phyloP scores from a whole-genome alignment of 202 grass and related monocot genomes.

The Schoenoplectus triqueter region DNA sequence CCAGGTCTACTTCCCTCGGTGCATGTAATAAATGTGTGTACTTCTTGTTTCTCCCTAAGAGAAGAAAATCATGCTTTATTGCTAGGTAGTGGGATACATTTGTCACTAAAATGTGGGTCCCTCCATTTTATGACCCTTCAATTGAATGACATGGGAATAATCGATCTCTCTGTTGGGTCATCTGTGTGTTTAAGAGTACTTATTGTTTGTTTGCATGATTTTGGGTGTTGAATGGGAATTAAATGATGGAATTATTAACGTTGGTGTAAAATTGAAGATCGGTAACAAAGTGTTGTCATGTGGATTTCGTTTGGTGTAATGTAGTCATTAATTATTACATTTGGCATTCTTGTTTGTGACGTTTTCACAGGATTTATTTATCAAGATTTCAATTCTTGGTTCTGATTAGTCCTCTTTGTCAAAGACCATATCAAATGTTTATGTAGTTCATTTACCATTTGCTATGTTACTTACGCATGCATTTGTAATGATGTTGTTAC shows the following conservation, averaged over 20 bases:
- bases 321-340: not conserved
- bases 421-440: not conserved
- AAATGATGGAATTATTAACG: constrained; percentile 3
- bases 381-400: not conserved
- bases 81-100: not conserved
- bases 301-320: not conserved
- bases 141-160: constrained; percentile 1
- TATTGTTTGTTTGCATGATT: not conserved
- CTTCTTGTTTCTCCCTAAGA: constrained; percentile 9
- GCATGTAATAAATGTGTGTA: constrained; percentile 45
- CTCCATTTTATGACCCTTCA: not conserved
- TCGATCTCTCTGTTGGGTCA: not conserved
- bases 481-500: not conserved
- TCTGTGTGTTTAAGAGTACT: constrained; percentile 1
- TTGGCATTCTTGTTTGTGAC: not conserved
- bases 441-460: not conserved
- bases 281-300: not conserved
- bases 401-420: not conserved
- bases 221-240: not conserved
- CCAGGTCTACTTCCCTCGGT: constrained; percentile 69
- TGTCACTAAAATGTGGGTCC: not conserved
- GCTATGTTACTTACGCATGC: not conserved
- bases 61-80: constrained; percentile 13
- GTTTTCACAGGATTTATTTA: not conserved
- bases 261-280: constrained; percentile 11